Evolutionary conservation across 2,329 filamentous ascomycete species (phyloP), one percentile per base, ranked within the genome.

Genomic region (Aspergillus ochraceus): DNA sequence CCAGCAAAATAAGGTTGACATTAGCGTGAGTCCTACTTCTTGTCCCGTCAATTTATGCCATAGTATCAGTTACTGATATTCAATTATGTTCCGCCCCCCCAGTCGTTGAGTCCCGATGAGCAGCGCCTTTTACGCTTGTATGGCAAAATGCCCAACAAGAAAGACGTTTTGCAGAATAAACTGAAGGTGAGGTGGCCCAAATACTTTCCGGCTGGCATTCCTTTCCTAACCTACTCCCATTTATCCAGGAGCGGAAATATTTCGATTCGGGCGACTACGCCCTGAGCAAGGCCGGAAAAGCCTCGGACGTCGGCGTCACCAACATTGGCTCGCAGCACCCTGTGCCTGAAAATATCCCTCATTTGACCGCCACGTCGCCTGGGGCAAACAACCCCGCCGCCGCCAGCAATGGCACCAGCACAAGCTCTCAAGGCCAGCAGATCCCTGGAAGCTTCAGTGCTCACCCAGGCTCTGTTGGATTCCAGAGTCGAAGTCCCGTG

Each of bases 1-100:
- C 78, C 91, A 97, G 84, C 93, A 96, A 86, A 97, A 97, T 85
- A 98, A 99, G 84, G 86, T 98, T 72, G 95, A 99, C 80, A 85
- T 97, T 80, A 93, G 86, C 83, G 95, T 97, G 82, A 82, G 91
- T 86, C 64, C n/a, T 19, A 6, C 19, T 20, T 20, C 11, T 26
- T 17, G 22, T 24, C 49, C 46, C 45, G 5, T n/a, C 8, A 36
- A 36, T 12, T 69, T 51, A 69, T 60, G 46, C 30, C 14, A 45
- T 55, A 22, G 19, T 9, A 47, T 36, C 49, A 8, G 22, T 29
- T n/a, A 29, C 20, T 26, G 10, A 19, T 32, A 22, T 20, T 52
- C 14, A 29, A 22, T 9, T 17, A 47, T 17, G 19, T 19, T 49
- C 49, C 32, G 59, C 76, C 19, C 49, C 49, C 32, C 59, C 76